Conservation (phyloP, 768 basidiomycete species). For the Paxillus rubicundulus region DNA sequence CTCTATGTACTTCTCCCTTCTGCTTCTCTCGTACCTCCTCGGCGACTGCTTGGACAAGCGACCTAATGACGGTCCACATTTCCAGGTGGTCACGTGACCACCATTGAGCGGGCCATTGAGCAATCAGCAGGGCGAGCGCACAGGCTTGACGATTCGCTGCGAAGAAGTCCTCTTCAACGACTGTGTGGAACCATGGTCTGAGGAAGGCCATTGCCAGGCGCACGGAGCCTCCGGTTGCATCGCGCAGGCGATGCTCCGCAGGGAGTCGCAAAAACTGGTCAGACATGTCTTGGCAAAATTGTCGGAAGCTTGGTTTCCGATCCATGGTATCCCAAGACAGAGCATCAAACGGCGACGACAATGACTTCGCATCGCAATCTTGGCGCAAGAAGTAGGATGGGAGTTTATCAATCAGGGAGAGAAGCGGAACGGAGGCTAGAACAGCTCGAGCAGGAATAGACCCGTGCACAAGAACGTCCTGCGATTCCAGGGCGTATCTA, state of each 20-base stretch:
- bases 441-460: conserved; percentile 65
- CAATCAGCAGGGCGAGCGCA: conserved; percentile 48
- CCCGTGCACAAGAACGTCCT: conserved; percentile 70
- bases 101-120: conserved; percentile 66
- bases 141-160: conserved; percentile 37
- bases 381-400: conserved; percentile 65
- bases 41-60: conserved; percentile 57
- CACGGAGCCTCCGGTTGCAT: conserved; percentile 66
- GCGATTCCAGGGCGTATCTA: conserved; percentile 70
- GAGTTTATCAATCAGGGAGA: conserved; percentile 60
- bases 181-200: conserved; percentile 64
- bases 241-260: conserved; percentile 55
- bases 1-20: conserved; percentile 39
- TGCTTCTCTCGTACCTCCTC: conserved; percentile 62
- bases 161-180: conserved; percentile 41
- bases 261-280: conserved; percentile 57
- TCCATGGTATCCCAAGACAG: conserved; percentile 56
- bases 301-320: conserved; percentile 60
- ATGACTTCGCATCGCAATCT: conserved; percentile 30
- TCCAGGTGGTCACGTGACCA: conserved; percentile 67
- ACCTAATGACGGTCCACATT: conserved; percentile 55
- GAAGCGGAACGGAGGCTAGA: conserved; percentile 66
- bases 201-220: conserved; percentile 66
- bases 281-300: conserved; percentile 71
- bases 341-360: conserved; percentile 32